Base-by-base conservation (phyloP, 345 rosid species). In the Lepidium africanum region DNA sequence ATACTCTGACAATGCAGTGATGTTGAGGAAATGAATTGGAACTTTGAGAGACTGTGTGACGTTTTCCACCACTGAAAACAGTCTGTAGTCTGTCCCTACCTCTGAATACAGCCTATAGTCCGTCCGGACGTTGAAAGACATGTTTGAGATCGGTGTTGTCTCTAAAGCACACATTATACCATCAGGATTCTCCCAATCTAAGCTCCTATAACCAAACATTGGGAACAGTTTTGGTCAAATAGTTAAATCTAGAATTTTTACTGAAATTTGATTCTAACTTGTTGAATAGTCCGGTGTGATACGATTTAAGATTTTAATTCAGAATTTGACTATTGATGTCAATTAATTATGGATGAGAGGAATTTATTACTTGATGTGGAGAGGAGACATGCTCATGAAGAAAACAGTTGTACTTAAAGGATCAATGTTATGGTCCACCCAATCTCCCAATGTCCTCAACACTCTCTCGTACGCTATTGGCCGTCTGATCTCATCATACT, bases 341-440 rank as follows among this genome's bases (percentile, higher is more conserved):
- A 27, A 27, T 4, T 27, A 27, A 4, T 30, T 30, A 30, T 33
- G 11, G 5, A 43, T 2, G 16, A 8, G 40, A 15, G 8, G 69
- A 41, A 60, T 32, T 21, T n/a, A 21, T 75, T 82, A 91, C 97
- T 85, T 87, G 80, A 83, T 86, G 56, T 94, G 99, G 3, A 85
- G 81, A 63, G 99, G 97, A 53, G 96, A 89, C 96, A 61, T 87
- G 93, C 91, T 94, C 76, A 68, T 82, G 78, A 94, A 91, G 96
- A 94, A 94, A 51, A 91, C 96, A 0, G 80, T 86, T 62, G 99
- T 89, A 2, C 76, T 77, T 69, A 81, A 76, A 17, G 97, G 82
- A 78, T 94, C 86, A 54, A 91, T 74, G 42, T 86, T 83, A 50
- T 71, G 17, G 97, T 76, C 97, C 90, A 94, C 33, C 99, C 99